These are phyloP conservation scores for Sistotremastrum suecicum DNA, from an alignment of 768 basidiomycete species.

Conservation along the genomic window DNA sequence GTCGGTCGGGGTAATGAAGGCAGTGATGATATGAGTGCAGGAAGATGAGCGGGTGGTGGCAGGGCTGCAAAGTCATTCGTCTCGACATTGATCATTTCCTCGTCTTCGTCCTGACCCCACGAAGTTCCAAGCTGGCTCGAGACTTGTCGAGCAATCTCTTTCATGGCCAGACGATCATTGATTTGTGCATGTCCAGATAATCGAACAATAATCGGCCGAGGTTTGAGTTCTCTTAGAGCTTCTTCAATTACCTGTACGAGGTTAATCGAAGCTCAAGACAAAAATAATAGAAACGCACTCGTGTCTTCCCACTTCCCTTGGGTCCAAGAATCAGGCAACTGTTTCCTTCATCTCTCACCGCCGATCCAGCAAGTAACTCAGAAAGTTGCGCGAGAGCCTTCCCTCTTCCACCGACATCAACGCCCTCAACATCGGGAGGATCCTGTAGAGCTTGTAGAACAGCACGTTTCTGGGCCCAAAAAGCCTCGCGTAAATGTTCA, in stretches of 20 bases:
- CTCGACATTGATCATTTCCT: constrained; percentile 14
- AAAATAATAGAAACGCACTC: constrained; percentile 27
- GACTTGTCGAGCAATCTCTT: constrained; percentile 82
- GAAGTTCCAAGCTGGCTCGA: constrained; percentile 57
- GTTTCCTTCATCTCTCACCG: constrained; percentile 77
- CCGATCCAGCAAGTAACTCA: constrained; percentile 58
- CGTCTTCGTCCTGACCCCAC: constrained; percentile 29
- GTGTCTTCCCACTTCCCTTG: constrained; percentile 75
- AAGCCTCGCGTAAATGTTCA: constrained; percentile 26
- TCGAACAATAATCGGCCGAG: constrained; percentile 56
- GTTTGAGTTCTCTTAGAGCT: constrained; percentile 32
- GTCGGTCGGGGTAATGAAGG: constrained; percentile 71
- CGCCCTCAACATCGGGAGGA: constrained; percentile 12
- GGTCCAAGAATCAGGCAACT: constrained; percentile 83
- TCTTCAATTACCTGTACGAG: constrained; percentile 41
- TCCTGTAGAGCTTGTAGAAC: constrained; percentile 33
- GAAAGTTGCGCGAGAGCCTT: constrained; percentile 42
- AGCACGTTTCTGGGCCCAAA: constrained; percentile 44
- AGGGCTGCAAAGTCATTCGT: constrained; percentile 18
- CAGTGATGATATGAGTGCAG: constrained; percentile 58
- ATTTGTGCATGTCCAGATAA: constrained; percentile 78
- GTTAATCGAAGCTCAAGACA: background rate
- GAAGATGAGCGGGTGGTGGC: constrained; percentile 57
- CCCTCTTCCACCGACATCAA: constrained; percentile 24
- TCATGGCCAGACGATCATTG: constrained; percentile 81